Base-by-base conservation (phyloP, 2,329 filamentous ascomycete species). In the Claviceps sp. region DNA sequence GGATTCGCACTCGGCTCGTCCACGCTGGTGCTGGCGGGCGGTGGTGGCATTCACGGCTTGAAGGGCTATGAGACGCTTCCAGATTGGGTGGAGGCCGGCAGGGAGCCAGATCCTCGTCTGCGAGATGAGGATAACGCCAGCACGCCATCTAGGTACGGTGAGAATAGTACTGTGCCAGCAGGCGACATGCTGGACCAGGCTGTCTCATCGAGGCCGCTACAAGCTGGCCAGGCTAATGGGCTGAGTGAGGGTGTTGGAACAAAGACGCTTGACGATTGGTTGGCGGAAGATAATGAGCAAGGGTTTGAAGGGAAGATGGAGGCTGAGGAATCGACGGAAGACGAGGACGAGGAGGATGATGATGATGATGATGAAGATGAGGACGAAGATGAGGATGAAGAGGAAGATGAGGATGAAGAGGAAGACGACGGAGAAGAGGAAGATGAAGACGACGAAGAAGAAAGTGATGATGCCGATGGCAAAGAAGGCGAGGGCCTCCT, bases 221-320 rank as follows among this genome's bases (percentile, higher is more conserved):
- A 34, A 34, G 30, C 67, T 8, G 68, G 64, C 41, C 77, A 70
- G 59, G 66, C 70, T 14, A 82, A 82, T 61, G 78, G 71, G 1
- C 57, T 68, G 14, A 67, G 69, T 5, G 82, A 82, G 48, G 73
- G 68, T 11, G 65, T 74, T 1, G 75, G 76, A 50, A 80, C 81
- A 42, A 95, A 95, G 76, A 88, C 84, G 19, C 70, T 98, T 56
- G 89, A 97, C 70, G 89, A 95, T 65, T 97, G 93, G 90, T 73
- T 97, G 52, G 89, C 84, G 4, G 86, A 89, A 61, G 81, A 80
- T 44, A 79, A 81, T 16, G 74, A 73, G 30, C 76, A 75, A 1
- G 77, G 77, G 11, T 73, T 74, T 13, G 75, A 70, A 3, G 74
- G 74, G 0, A 75, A 75, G 1, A 73, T 73, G 2, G 74, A 76